Base-by-base conservation (phyloP, 1,284 basidiomycete genomes). In the Austroboletus niveus region DNA sequence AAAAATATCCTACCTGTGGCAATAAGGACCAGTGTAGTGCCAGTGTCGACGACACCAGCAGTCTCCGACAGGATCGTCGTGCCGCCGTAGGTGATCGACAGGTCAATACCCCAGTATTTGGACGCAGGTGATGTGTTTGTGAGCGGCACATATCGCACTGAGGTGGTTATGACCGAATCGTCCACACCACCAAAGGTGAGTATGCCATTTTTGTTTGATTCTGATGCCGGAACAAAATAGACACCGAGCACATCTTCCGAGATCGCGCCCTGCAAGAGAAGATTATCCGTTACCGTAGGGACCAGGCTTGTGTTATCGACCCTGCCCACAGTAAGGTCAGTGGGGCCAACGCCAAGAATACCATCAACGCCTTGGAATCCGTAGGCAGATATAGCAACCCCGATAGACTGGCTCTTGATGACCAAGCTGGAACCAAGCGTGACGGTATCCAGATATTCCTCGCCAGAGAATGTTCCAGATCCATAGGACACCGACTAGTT, bases 141-240 rank as follows among this genome's bases (percentile, higher is more conserved):
- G 22, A 24, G 22, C 22, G 22, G 5, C 22, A 24, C 22, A 24
- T 52, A 84, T 58, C 47, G 22, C 22, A 24, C 22, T 24, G 22
- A 24, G 22, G 22, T 24, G 22, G 22, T 24, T 53, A 20, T 40
- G 22, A 22, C 20, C 5, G 2, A 24, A 24, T 24, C 24, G 20
- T 83, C 81, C 36, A 70, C 69, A 6, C 71, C 71, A 30, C 82
- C 82, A 47, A 80, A 81, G 20, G 36, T 73, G 29, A 84, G 69
- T 57, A 74, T 72, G 43, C 81, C 81, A 42, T 69, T 69, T n/a
- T 6, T 24, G 20, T 32, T 30, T n/a, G 65, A 63, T 39, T 64
- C 56, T 6, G 62, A 65, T n/a, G 60, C 55, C 7, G 81, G 81
- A 44, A 69, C 60, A 57, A 75, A 84, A 47, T 69, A 82, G 57